Evolutionary conservation across 352 stramenopile species (phyloP), one percentile per base, ranked within the genome.

Genomic region (Globisporangium yorkense): DNA sequence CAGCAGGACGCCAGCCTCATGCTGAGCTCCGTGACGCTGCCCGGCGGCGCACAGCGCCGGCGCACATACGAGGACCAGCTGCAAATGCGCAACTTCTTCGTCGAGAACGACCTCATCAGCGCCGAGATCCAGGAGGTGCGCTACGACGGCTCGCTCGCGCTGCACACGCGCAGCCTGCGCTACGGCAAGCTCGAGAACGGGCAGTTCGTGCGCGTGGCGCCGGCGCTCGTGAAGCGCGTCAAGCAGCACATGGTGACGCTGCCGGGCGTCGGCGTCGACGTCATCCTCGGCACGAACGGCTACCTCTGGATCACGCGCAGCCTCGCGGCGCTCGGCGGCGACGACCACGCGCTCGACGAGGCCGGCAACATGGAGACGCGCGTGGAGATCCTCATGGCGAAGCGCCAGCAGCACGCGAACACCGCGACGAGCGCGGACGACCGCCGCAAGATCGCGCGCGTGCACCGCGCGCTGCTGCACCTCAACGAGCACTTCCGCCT

Each of bases 141-240:
- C 10, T 89, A 93, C 59, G 94, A 98, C 70, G 94, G 94, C n/a
- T 93, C 85, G 24, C 69, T 98, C 12, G 87, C 81, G 53, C 82
- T 99, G 47, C 96, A 98, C 74, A 98, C 96, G 44, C 88, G 95
- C 65, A 96, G 75, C 65, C 72, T 98, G 60, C 82, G 92, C 48
- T 99, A 98, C 68, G 96, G 95, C 9, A 98, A 98, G 69, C 84
- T 92, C 20, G 87, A 97, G 69, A 98, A 98, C 70, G 96, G 96
- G 51, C 84, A 94, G 66, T 87, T 98, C 50, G 80, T 96, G 37
- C 77, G 71, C 7, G 92, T 98, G 3, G 85, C 86, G 56, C 78
- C 93, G 3, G 77, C 77, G 39, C 77, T 98, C 54, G 88, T 99
- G 51, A 94, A 96, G 58, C 69, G 93, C 52, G 88, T 97, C 59